A percentile compares a stretch with the other conserved stretches of the same genome.
phyloP scores from a whole-genome alignment of 2,329 filamentous ascomycete species.

The Claviceps maximensis region DNA sequence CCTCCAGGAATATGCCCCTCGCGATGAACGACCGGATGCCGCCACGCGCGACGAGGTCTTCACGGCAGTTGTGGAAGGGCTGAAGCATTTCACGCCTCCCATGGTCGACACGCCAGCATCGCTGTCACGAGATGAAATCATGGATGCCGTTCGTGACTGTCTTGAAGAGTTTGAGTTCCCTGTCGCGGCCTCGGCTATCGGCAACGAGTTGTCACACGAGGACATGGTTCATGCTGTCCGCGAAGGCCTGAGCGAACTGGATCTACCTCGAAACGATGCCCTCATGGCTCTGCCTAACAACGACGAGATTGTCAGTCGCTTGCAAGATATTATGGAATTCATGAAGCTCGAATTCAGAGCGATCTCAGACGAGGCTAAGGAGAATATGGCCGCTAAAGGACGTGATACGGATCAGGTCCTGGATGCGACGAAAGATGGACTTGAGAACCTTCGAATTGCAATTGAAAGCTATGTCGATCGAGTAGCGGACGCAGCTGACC shows the following conservation, averaged over 20 bases:
- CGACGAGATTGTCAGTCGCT: conserved; percentile 38
- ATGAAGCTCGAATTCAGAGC: conserved; percentile 47
- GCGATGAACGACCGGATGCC: conserved; percentile 37
- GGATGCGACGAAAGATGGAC: conserved; percentile 74
- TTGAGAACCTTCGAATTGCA: conserved; percentile 66
- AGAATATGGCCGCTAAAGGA: conserved; percentile 66
- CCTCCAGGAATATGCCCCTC: conserved; percentile 57
- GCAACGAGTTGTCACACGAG: conserved; percentile 41
- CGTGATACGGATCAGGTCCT: conserved; percentile 79
- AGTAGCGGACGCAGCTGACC: conserved; percentile 52
- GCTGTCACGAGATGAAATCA: conserved; percentile 69
- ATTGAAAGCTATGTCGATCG: conserved; percentile 73
- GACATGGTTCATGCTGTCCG: conserved; percentile 53
- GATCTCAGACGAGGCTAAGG: conserved; percentile 52
- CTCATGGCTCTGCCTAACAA: conserved; percentile 30
- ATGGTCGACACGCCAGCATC: conserved; percentile 54
- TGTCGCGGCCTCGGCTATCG: conserved; percentile 41
- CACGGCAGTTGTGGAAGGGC: conserved; percentile 69
- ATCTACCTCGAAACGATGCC: conserved; percentile 28
- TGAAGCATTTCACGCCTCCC: conserved; percentile 69
- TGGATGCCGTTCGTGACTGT: conserved; percentile 73
- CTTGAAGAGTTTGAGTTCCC: conserved; percentile 75
- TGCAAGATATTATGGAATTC: conserved; percentile 52
- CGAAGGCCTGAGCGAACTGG: conserved; percentile 40
- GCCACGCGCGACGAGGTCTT: conserved; percentile 77